These are phyloP conservation scores for Auxenochlorella protothecoides DNA, from an alignment of 139 green algal species.

Conservation along the genomic window DNA sequence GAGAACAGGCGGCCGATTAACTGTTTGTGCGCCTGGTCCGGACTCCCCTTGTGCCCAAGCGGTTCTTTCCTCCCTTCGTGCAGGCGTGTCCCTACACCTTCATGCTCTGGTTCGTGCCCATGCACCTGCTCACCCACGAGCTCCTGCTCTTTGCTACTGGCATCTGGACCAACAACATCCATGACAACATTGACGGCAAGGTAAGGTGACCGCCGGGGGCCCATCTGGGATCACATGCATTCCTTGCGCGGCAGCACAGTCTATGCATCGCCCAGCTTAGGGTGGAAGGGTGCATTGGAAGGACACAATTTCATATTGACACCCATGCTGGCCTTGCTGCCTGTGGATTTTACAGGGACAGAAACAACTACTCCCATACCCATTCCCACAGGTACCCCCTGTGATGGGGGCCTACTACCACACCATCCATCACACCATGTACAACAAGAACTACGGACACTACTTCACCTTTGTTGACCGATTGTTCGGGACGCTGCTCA, in stretches of 20 bases:
- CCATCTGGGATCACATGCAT: not conserved
- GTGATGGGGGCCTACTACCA: slow-evolving; percentile 95
- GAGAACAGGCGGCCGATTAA: too few species aligned
- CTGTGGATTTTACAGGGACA: too few species aligned
- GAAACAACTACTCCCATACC: not conserved
- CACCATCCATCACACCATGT: slow-evolving; percentile 91
- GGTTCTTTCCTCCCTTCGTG: slow-evolving; percentile 23
- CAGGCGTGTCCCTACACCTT: slow-evolving; percentile 78
- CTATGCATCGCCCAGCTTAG: not conserved
- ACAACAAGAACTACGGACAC: slow-evolving; percentile 93
- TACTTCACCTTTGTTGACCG: slow-evolving; percentile 84
- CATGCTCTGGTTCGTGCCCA: slow-evolving; percentile 74
- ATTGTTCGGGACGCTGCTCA: slow-evolving; percentile 61
- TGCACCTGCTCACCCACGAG: slow-evolving; percentile 88
- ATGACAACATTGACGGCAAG: slow-evolving; percentile 81
- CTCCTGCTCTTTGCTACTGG: slow-evolving; percentile 85
- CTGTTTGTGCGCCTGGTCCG: too few species aligned
- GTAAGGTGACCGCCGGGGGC: slow-evolving; percentile 1
- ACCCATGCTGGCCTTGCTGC: too few species aligned
- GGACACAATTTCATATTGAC: too few species aligned
- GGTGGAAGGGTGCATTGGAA: too few species aligned
- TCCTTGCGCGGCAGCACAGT: not conserved
- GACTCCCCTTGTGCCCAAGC: not conserved
- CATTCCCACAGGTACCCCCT: slow-evolving; percentile 38
- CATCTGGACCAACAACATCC: slow-evolving; percentile 95